phyloP scores from a whole-genome alignment of 148 eudicot species.

The Spergularia marina region DNA sequence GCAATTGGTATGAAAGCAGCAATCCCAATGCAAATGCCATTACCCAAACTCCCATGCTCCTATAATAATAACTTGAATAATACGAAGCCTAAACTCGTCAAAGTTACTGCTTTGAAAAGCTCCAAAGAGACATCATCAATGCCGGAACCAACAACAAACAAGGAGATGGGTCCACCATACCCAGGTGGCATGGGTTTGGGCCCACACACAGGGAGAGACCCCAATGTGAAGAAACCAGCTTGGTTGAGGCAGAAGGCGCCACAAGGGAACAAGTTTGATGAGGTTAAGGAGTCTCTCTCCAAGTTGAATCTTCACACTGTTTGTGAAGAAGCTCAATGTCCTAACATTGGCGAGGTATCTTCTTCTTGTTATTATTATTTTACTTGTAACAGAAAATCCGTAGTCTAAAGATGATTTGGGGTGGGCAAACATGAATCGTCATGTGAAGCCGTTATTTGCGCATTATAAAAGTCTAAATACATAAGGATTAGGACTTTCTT shows the following conservation, averaged over 20 bases:
- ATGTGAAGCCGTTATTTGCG: too few relatives aligned
- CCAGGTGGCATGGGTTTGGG: slow-evolving; percentile 45
- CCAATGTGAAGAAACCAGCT: slow-evolving; percentile 71
- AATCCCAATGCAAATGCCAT: too few relatives aligned
- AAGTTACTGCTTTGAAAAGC: too few relatives aligned
- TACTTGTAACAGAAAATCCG: too few relatives aligned
- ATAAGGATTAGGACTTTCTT: background rate
- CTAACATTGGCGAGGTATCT: slow-evolving; percentile 72
- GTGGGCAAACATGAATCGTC: too few relatives aligned
- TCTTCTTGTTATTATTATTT: background rate
- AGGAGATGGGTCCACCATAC: slow-evolving; percentile 31
- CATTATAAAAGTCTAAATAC: too few relatives aligned
- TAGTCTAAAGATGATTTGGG: too few relatives aligned
- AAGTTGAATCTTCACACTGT: slow-evolving; percentile 76
- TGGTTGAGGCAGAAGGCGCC: slow-evolving; percentile 93
- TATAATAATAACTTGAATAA: too few relatives aligned
- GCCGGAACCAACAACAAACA: background rate
- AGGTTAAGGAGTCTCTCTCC: slow-evolving; percentile 69
- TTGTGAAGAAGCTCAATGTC: slow-evolving; percentile 94
- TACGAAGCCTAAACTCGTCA: too few relatives aligned
- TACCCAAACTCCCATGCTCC: too few relatives aligned
- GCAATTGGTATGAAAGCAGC: too few relatives aligned
- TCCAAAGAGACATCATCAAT: too few relatives aligned
- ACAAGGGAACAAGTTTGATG: slow-evolving; percentile 67
- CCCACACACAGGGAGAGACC: slow-evolving; percentile 76